A percentile compares a stretch with the other conserved stretches of the same genome.
Evolutionary conservation across 1,139 yeast species (phyloP).

Genomic region (Casaregolazyma lundiana): DNA sequence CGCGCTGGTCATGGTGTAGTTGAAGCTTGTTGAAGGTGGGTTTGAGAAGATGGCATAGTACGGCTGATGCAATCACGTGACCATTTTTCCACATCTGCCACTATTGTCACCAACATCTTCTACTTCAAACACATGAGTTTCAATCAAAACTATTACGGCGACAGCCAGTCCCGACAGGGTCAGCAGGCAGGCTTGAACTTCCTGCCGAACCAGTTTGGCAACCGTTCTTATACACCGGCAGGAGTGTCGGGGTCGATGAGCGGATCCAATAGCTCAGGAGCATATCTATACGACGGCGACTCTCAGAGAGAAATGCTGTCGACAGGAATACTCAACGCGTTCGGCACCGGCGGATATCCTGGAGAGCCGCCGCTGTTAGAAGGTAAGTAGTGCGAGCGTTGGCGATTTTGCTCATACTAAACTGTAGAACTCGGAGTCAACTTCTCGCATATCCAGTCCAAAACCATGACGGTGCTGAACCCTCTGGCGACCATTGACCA

Average conservation of each 20-base stretch:
- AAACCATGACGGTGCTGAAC: conserved; percentile 81
- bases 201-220: conserved; percentile 30
- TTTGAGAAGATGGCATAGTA: not conserved
- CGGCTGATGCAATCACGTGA: not conserved
- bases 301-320: conserved; percentile 49
- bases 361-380: conserved; percentile 91
- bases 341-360: conserved; percentile 89
- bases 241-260: conserved; percentile 22
- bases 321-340: conserved; percentile 81
- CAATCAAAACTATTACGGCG: conserved; percentile 8
- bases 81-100: too few relatives aligned
- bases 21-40: too few relatives aligned
- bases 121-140: conserved; percentile 3
- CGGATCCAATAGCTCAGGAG: conserved; percentile 11
- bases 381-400: conserved; percentile 21
- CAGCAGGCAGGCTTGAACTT: conserved; percentile 26
- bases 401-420: not conserved
- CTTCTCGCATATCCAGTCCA: conserved; percentile 77
- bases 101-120: too few relatives aligned
- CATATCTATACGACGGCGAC: conserved; percentile 23
- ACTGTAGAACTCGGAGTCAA: conserved; percentile 76
- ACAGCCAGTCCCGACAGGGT: conserved; percentile 9
- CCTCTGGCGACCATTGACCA: conserved; percentile 63
- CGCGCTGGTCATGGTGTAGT: not conserved
- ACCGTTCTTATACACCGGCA: conserved; percentile 21